A percentile compares a stretch with the other conserved stretches of the same genome.
phyloP scores from a whole-genome alignment of 192 early-diverging fungal genomes.

The Haplosporangium gracile region DNA sequence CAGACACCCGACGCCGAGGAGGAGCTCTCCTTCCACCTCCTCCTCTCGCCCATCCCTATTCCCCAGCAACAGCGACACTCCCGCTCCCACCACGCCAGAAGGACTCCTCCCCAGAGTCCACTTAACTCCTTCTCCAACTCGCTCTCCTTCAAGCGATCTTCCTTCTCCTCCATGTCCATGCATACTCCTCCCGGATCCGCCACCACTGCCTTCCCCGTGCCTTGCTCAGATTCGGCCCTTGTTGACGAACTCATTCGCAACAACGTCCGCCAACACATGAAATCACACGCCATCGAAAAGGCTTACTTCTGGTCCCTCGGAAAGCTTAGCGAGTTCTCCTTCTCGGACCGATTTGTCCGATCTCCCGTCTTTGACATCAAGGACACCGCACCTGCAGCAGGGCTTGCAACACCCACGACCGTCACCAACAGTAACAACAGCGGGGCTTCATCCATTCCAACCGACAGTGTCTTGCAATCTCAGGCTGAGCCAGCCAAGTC shows the following conservation, averaged over 20 bases:
- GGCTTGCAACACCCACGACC: not conserved
- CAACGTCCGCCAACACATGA: slow-evolving; percentile 22
- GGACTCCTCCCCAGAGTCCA: slow-evolving; percentile 43
- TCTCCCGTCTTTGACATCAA: slow-evolving; percentile 42
- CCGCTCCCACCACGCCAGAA: not conserved
- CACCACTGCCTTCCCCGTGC: slow-evolving; percentile 14
- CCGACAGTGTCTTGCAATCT: not conserved
- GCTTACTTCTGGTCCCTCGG: slow-evolving; percentile 49
- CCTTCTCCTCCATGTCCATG: slow-evolving; percentile 27
- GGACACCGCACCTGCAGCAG: slow-evolving; percentile 6
- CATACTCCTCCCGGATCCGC: slow-evolving; percentile 40
- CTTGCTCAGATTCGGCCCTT: slow-evolving; percentile 30
- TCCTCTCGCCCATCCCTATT: slow-evolving; percentile 49
- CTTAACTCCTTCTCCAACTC: not conserved
- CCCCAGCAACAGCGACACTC: slow-evolving; percentile 15
- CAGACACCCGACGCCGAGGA: slow-evolving; percentile 13
- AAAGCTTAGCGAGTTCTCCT: slow-evolving; percentile 53
- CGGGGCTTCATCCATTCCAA: not conserved
- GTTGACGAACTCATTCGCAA: slow-evolving; percentile 41
- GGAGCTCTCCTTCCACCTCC: slow-evolving; percentile 28
- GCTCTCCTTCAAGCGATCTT: slow-evolving; percentile 11
- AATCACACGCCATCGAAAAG: slow-evolving; percentile 26
- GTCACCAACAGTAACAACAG: not conserved
- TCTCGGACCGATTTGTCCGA: slow-evolving; percentile 54
- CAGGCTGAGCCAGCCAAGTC: not conserved